Conservation (phyloP, 768 basidiomycete species). For the Guyanaporus albipodus region DNA sequence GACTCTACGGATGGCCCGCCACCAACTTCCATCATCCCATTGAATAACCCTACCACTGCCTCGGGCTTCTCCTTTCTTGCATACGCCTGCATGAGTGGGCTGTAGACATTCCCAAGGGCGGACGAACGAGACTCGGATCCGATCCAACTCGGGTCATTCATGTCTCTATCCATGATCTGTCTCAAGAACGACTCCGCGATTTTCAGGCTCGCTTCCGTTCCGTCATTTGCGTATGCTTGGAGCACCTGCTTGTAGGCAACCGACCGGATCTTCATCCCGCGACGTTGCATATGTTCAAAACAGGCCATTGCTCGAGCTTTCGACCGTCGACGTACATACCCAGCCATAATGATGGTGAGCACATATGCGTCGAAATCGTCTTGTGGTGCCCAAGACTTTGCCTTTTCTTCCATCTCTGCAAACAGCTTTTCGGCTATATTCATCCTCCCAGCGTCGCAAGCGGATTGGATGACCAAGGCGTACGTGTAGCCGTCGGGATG, state of each 20-base stretch:
- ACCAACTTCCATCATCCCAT: constrained; percentile 50
- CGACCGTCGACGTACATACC: constrained; percentile 57
- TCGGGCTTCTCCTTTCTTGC: constrained; percentile 39
- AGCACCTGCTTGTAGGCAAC: constrained; percentile 69
- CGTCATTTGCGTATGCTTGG: constrained; percentile 51
- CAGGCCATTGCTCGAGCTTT: constrained; percentile 54
- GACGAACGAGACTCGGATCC: constrained; percentile 37
- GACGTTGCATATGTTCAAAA: constrained; percentile 66
- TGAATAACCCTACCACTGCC: constrained; percentile 55
- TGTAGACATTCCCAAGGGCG: constrained; percentile 53
- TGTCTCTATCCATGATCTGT: constrained; percentile 40
- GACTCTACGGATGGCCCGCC: constrained; percentile 56
- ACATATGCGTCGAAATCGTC: constrained; percentile 52
- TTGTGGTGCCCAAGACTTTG: constrained; percentile 32
- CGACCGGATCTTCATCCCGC: constrained; percentile 63
- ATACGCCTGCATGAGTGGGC: constrained; percentile 57
- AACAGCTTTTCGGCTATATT: constrained; percentile 63
- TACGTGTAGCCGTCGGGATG: constrained; percentile 64
- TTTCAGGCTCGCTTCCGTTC: constrained; percentile 45
- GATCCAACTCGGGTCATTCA: constrained; percentile 37
- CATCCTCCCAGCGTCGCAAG: constrained; percentile 70
- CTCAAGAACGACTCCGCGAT: constrained; percentile 66
- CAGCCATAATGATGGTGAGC: constrained; percentile 72
- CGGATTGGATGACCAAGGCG: constrained; percentile 72
- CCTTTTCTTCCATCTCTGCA: constrained; percentile 57